phyloP scores from a whole-genome alignment of 2,329 filamentous ascomycete species.

The Coccinonectria pachysandricola region DNA sequence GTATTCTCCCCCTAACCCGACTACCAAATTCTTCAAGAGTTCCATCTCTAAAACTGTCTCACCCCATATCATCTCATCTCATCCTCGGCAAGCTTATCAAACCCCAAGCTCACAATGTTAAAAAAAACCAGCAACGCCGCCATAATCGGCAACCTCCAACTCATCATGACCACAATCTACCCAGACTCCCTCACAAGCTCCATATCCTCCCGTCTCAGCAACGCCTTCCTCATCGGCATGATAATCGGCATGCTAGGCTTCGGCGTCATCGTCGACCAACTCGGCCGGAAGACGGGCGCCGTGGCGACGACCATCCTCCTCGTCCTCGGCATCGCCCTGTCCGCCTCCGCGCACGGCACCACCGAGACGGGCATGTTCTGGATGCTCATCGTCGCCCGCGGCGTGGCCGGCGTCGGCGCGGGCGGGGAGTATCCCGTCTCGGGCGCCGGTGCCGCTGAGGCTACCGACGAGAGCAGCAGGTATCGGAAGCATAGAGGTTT shows the following conservation, averaged over 20 bases:
- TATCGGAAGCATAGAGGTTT: conserved; percentile 40
- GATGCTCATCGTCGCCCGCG: conserved; percentile 37
- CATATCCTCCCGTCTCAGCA: conserved; percentile 41
- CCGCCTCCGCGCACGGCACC: conserved; percentile 33
- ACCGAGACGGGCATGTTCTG: conserved; percentile 32
- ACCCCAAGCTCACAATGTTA: no score
- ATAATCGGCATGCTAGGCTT: conserved; percentile 47
- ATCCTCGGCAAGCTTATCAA: no score
- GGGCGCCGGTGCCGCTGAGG: conserved; percentile 38
- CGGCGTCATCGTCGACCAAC: conserved; percentile 36
- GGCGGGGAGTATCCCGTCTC: conserved; percentile 44
- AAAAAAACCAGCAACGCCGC: conserved; percentile 34
- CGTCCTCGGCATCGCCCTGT: conserved; percentile 34
- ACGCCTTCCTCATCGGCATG: conserved; percentile 45
- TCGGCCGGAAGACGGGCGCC: conserved; percentile 39
- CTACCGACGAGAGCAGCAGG: conserved; percentile 37
- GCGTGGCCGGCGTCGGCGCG: conserved; percentile 32
- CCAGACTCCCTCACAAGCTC: conserved; percentile 30
- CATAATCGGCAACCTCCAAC: conserved; percentile 34
- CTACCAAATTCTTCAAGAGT: no score
- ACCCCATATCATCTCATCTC: neutral
- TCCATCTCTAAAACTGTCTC: neutral
- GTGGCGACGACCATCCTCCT: conserved; percentile 36
- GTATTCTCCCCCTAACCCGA: no score
- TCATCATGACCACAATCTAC: conserved; percentile 31